Evolutionary conservation across 129 eudicot species (phyloP), one percentile per base, ranked within the genome.

Genomic region (Centella asiatica): DNA sequence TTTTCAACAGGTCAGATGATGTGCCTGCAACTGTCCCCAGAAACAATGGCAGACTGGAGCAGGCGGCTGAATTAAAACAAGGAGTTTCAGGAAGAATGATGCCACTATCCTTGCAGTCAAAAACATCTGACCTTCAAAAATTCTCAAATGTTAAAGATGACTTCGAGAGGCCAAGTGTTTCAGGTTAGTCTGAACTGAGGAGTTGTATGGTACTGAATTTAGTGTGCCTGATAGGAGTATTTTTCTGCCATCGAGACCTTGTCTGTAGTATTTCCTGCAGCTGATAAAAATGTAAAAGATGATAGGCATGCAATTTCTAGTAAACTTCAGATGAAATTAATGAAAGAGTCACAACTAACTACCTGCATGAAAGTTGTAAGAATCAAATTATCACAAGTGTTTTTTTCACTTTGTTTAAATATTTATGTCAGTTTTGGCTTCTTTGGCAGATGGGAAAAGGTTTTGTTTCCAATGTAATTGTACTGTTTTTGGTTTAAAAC

Each of bases 21-120:
- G 77, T 74, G 23, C 90, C 90, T 25, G 94, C 84, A 55, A 53
- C 87, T 55, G 98, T 92, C 44, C 96, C 95, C 51, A 77, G 96
- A 72, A 77, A 79, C 72, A 83, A 67, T 69, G 32, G 47, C 17
- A 80, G 80, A 57, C 8, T 40, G 28, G 95, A 86, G 69, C 80
- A 77, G 60, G 62, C 79, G 64, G 76, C 81, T 62, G 98, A 92
- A 69, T 62, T 67, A 57, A 84, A 85, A 67, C 82, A 87, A 62
- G 88, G 83, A 57, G 62, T 73, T 56, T 62, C 86, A 12, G 83
- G 79, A 64, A 87, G 84, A 81, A 40, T 70, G 23, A 72, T 67
- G 50, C 78, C 90, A 58, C 69, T 76, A 33, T 44, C 77, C 36
- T 59, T 72, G 62, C 72, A 75, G 70, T 66, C 95, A 27, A 87